Base-by-base conservation (phyloP, 2,329 filamentous ascomycete species). In the Xylariaceae sp. region DNA sequence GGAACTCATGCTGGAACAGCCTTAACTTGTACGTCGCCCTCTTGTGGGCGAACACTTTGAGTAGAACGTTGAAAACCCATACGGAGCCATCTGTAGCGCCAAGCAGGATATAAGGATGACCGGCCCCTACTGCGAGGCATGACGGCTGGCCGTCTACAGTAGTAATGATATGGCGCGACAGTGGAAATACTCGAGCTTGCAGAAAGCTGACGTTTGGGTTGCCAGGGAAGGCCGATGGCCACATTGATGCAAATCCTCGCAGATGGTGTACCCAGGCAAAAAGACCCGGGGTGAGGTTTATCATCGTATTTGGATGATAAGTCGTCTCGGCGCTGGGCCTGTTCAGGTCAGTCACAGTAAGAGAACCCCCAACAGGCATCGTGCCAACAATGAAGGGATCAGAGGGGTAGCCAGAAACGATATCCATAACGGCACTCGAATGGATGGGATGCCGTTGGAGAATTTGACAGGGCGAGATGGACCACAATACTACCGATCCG, bases 401-500 rank as follows among this genome's bases (percentile, higher is more conserved):
- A 1, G 72, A 71, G 4, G 74, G 74, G 41, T 73, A 76, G 14
- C 64, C 71, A 0, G 71, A 70, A 37, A 63, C 63, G 19, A 78
- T 62, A 44, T 77, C 70, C 39, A 76, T 60, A 4, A 77, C 59
- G 33, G 64, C 56, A 31, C 64, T 72, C 38, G 67, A 64, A 45
- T 77, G 73, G n/a, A 70, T 58, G 4, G 67, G 61, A 31, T 72
- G 64, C 3, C 73, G 65, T 26, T 66, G 65, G 18, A 77, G 57
- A 32, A 75, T 54, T 17, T 59, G 53, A 28, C 51, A 55, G 1
- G 73, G 73, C 24, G 60, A 58, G 26, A 77, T 46, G 9, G 72
- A 77, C 73, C 73, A 78, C 9, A 77, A 56, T 14, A 63, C 62
- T 22, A 77, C 57, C 14, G 68, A 72, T 19, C 74, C 74, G 39